These are phyloP conservation scores for Pseudozyma sp. DNA, from an alignment of 1,284 basidiomycete genomes.

Conservation along the genomic window DNA sequence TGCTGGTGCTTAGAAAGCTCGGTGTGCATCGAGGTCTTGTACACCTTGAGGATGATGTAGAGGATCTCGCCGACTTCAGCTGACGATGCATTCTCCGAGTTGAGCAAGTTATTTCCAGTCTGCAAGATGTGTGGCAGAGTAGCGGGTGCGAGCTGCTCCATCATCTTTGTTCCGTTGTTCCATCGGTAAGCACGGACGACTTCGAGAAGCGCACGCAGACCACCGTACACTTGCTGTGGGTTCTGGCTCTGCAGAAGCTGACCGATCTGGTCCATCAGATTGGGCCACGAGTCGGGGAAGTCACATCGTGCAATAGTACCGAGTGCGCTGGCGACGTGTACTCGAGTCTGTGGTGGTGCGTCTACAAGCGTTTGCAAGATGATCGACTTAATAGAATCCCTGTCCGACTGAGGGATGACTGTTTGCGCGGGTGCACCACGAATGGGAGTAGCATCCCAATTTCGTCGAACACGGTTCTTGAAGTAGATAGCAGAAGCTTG, in stretches of 20 bases:
- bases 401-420: slow-evolving; percentile 54
- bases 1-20: slow-evolving; percentile 64
- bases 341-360: slow-evolving; percentile 50
- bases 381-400: slow-evolving; percentile 46
- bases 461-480: slow-evolving; percentile 64
- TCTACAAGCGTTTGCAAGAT: slow-evolving; percentile 59
- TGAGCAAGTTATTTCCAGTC: slow-evolving; percentile 54
- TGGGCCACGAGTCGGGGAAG: slow-evolving; percentile 64
- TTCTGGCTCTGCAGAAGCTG: slow-evolving; percentile 53
- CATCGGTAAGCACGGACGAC: slow-evolving; percentile 64
- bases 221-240: slow-evolving; percentile 57
- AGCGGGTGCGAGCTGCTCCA: slow-evolving; percentile 57
- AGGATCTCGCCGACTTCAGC: slow-evolving; percentile 62
- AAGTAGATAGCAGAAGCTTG: slow-evolving; percentile 67
- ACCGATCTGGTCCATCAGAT: slow-evolving; percentile 60
- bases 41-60: slow-evolving; percentile 65
- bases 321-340: slow-evolving; percentile 60
- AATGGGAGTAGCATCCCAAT: slow-evolving; percentile 56
- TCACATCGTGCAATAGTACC: slow-evolving; percentile 59
- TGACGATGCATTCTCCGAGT: slow-evolving; percentile 51
- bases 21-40: slow-evolving; percentile 64
- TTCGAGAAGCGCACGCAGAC: slow-evolving; percentile 63
- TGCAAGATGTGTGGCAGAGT: slow-evolving; percentile 63
- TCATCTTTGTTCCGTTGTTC: slow-evolving; percentile 57
- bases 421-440: slow-evolving; percentile 18